Base-by-base conservation (phyloP, 768 basidiomycete species). In the Russula ochroleuca region DNA sequence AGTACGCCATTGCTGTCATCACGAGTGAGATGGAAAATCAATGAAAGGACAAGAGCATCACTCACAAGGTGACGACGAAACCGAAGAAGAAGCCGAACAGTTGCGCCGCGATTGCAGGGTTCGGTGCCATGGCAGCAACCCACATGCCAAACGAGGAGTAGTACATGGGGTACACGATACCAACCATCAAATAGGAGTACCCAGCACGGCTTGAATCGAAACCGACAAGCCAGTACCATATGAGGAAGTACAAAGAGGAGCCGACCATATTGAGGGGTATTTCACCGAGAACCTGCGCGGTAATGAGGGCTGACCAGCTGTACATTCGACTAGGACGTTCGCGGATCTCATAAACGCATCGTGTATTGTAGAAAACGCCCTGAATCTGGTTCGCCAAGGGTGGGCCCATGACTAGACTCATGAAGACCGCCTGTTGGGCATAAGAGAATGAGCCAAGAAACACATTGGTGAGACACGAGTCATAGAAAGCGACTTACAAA, bases 201-300 rank as follows among this genome's bases (percentile, higher is more conserved):
- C 75, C 78, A 0, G 73, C 77, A 35, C 79, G 75, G 53, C 72
- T 69, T 17, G 71, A 68, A 6, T 72, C 69, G 66, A 75, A 77
- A 5, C 78, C 79, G 55, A 80, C 76, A 9, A 78, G 74, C 77
- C 78, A 82, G 68, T 78, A 82, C 80, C 80, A 83, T 70, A 78
- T 78, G 50, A 77, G 49, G 70, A 78, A 82, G 70, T 77, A 77
- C 21, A 82, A 7, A 10, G 78, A 73, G 0, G 77, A 75, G 9
- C 71, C 71, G 47, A 76, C 17, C 21, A 79, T 76, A 62, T 80
- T 80, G 71, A 78, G 77, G 17, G 79, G 79, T 1, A 79, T 49
- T 69, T 81, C 80, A 38, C 75, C 73, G 38, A 77, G 61, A 53
- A 76, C 67, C 65, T 76, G 76, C 5, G 76, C 70, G 6, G 74